These are phyloP conservation scores for Conticribra guillardii DNA, from an alignment of 108 stramenopile species.

Conservation along the genomic window DNA sequence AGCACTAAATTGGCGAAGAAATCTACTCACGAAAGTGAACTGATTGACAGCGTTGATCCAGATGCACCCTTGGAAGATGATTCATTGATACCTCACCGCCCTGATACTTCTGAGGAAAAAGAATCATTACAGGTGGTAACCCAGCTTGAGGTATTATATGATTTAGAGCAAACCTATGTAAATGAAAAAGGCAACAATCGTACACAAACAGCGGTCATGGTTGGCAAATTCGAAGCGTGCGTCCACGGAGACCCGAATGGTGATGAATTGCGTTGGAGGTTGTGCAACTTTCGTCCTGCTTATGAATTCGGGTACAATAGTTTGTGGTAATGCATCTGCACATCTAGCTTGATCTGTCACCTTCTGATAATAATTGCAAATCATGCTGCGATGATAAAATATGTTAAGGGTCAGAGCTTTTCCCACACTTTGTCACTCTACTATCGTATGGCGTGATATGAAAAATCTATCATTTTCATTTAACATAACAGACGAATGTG, in stretches of 20 bases:
- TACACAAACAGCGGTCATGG: constrained; percentile 22
- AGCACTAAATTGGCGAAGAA: background rate
- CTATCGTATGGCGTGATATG: no score
- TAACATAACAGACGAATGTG: no score
- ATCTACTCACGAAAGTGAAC: no score
- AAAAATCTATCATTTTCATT: no score
- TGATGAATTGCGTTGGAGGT: constrained; percentile 36
- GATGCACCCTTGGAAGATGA: constrained; percentile 52
- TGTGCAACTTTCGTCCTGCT: constrained; percentile 16
- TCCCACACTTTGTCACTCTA: no score
- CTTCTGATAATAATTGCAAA: no score
- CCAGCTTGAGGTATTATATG: constrained; percentile 53
- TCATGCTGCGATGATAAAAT: no score
- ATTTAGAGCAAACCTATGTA: constrained; percentile 22
- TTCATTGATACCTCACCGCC: constrained; percentile 20
- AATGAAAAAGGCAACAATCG: background rate
- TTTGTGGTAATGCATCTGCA: no score
- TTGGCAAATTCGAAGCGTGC: constrained; percentile 50
- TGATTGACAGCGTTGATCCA: constrained; percentile 22
- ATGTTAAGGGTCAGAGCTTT: no score
- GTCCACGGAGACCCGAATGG: constrained; percentile 43
- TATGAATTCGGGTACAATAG: no score
- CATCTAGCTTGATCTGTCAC: no score
- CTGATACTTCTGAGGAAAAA: constrained; percentile 5
- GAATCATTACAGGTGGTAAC: constrained; percentile 38